phyloP scores from a whole-genome alignment of 1,284 basidiomycete species.

The Puccinia brachypodii region DNA sequence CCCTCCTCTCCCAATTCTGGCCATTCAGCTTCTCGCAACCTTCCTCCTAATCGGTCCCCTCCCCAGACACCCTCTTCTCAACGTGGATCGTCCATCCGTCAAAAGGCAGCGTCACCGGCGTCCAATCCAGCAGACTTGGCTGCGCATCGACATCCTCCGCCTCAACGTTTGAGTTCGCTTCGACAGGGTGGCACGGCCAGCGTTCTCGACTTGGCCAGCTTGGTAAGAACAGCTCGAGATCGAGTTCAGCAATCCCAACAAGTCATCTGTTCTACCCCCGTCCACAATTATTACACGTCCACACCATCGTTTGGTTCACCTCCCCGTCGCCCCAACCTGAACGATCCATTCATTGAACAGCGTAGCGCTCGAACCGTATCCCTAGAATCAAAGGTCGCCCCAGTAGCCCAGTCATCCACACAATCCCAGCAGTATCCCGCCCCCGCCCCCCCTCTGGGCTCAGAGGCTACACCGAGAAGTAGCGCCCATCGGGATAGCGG shows the following conservation, averaged over 20 bases:
- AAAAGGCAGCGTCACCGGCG: not conserved
- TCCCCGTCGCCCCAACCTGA: not conserved
- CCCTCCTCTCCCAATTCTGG: no score
- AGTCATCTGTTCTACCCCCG: not conserved
- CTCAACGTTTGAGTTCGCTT: slow-evolving; percentile 20
- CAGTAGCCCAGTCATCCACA: not conserved
- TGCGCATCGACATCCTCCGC: not conserved
- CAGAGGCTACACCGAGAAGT: not conserved
- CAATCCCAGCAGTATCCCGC: not conserved
- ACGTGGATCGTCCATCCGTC: not conserved
- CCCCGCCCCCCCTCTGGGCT: not conserved
- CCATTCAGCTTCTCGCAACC: not conserved
- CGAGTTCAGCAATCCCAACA: not conserved
- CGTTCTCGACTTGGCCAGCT: slow-evolving; percentile 36
- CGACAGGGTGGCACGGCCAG: slow-evolving; percentile 41
- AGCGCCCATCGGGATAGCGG: not conserved
- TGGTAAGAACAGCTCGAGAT: slow-evolving; percentile 21
- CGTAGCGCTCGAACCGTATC: not conserved
- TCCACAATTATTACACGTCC: not conserved
- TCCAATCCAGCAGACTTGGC: not conserved
- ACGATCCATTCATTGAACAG: not conserved
- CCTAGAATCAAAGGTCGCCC: not conserved
- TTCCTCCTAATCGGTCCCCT: not conserved
- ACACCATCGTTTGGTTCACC: not conserved
- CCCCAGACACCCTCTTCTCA: not conserved